Conservation (phyloP, 1,139 yeast genomes). For the Lodderomyces beijingensis region DNA sequence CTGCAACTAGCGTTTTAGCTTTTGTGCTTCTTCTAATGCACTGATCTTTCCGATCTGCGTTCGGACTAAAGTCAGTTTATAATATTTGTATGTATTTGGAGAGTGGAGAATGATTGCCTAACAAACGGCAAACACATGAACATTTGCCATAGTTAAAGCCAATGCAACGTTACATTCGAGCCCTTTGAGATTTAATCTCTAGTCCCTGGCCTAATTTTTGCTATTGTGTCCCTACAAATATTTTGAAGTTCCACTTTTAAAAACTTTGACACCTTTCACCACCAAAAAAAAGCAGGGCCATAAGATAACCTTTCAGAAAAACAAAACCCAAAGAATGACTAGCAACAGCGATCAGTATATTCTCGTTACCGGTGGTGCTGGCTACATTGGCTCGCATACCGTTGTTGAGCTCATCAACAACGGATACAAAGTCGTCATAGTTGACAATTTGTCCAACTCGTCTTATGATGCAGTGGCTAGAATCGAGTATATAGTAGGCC, state of each 20-base stretch:
- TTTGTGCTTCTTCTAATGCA: too few species aligned
- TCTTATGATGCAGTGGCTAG: conserved; percentile 66
- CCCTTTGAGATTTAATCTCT: not conserved
- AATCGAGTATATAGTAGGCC: conserved; percentile 51
- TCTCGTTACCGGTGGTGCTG: conserved; percentile 84
- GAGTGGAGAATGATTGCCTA: too few species aligned
- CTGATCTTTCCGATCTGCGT: too few species aligned
- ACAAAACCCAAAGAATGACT: not conserved
- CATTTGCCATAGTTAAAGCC: conserved; percentile 3
- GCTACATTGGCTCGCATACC: conserved; percentile 83
- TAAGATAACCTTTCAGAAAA: conserved; percentile 1
- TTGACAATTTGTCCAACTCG: conserved; percentile 69
- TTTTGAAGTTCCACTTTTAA: too few species aligned
- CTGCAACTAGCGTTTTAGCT: too few species aligned
- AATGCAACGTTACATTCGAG: conserved; percentile 7
- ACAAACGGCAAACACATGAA: too few species aligned
- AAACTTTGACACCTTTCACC: not conserved
- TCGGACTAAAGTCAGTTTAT: too few species aligned
- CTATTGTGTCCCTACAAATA: too few species aligned
- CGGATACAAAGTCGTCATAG: conserved; percentile 66
- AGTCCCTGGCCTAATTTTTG: too few species aligned
- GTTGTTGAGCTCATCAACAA: conserved; percentile 61
- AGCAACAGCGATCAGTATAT: conserved; percentile 33
- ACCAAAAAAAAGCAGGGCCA: not conserved
- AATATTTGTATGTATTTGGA: too few species aligned